Conservation (phyloP, 495 filamentous ascomycete species). For the Xylaria nigripes region DNA sequence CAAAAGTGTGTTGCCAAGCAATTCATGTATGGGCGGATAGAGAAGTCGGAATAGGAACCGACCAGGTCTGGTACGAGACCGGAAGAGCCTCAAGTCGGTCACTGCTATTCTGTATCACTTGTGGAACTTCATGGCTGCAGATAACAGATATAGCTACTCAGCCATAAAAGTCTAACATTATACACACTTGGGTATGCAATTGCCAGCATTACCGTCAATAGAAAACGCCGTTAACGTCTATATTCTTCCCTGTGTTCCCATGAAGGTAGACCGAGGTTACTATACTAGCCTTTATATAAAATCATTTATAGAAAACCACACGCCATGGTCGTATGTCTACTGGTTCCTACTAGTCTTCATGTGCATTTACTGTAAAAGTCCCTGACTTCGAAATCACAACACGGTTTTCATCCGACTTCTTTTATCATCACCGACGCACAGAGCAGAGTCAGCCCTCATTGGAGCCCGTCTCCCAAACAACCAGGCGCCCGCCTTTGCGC, state of each 20-base stretch:
- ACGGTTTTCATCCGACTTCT: background rate
- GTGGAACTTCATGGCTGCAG: too few species aligned
- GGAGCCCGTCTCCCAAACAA: slow-evolving; percentile 60
- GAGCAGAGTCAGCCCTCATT: slow-evolving; percentile 16
- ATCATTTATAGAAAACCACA: too few species aligned
- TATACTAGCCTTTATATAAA: too few species aligned
- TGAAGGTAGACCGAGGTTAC: too few species aligned
- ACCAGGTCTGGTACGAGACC: background rate
- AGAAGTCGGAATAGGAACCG: background rate
- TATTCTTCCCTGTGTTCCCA: background rate
- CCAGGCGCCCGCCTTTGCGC: slow-evolving; percentile 73
- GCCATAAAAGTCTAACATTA: too few species aligned
- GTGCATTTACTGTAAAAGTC: background rate
- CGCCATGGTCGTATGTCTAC: too few species aligned
- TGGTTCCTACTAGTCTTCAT: too few species aligned
- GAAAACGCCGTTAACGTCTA: too few species aligned
- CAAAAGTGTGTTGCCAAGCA: background rate
- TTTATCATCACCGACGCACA: background rate
- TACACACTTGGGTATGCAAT: too few species aligned
- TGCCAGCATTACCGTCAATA: too few species aligned
- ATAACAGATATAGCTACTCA: too few species aligned
- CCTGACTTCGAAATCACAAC: background rate
- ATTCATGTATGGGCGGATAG: background rate
- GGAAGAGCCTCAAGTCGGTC: background rate
- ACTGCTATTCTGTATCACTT: background rate